phyloP scores from a whole-genome alignment of 2,329 filamentous ascomycete genomes.

The Fusarium subglutinans region DNA sequence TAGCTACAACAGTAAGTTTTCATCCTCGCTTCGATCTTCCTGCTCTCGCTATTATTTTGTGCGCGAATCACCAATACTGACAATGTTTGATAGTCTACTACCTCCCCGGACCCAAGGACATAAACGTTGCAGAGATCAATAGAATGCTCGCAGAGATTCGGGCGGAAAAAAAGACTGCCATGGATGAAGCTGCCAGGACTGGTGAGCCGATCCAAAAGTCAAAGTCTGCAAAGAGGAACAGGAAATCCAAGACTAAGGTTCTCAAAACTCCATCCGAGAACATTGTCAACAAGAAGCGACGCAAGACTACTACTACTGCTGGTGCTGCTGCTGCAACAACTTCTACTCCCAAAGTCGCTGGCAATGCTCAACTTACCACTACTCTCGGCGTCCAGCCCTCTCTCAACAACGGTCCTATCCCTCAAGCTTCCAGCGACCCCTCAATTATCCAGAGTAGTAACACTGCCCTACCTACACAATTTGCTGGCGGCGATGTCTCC shows the following conservation, averaged over 20 bases:
- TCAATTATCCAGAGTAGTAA: neutral
- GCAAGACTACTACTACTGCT: neutral
- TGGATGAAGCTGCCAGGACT: neutral
- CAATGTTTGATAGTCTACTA: neutral
- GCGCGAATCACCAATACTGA: neutral
- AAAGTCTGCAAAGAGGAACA: neutral
- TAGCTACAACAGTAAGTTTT: neutral
- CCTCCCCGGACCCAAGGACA: neutral
- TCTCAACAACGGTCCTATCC: neutral
- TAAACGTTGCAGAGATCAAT: neutral
- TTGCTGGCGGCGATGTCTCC: neutral
- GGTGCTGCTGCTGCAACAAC: neutral
- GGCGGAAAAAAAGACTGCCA: neutral
- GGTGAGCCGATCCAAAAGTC: neutral
- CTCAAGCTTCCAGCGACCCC: neutral
- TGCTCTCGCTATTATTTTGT: neutral
- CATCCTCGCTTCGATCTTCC: neutral
- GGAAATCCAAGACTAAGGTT: neutral
- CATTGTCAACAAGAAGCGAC: constrained; percentile 9
- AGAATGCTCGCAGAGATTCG: neutral
- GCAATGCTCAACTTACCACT: neutral
- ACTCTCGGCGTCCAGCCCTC: neutral
- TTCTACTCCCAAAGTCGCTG: neutral
- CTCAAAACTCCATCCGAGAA: neutral
- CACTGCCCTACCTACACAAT: neutral